phyloP scores from a whole-genome alignment of 257 asterid species.

The Scutellaria barbata region DNA sequence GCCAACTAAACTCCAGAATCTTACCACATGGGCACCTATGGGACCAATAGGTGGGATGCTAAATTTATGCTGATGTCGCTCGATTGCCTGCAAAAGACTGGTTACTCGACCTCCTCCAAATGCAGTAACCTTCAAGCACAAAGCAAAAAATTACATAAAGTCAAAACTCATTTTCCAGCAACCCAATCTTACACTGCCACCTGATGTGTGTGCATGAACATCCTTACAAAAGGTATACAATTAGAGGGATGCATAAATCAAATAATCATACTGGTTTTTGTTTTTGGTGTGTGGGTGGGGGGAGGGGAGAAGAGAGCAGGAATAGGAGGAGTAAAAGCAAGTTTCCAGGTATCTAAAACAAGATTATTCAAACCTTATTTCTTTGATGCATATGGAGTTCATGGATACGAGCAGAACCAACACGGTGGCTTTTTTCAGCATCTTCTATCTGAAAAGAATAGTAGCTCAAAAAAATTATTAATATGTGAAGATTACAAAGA shows the following conservation, averaged over 20 bases:
- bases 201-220: background rate
- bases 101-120: slow-evolving; percentile 82
- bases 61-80: slow-evolving; percentile 71
- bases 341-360: background rate
- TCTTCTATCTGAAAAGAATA: slow-evolving; percentile 66
- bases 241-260: background rate
- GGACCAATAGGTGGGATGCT: slow-evolving; percentile 92
- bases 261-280: background rate
- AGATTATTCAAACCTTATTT: slow-evolving; percentile 58
- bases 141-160: slow-evolving; percentile 25
- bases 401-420: slow-evolving; percentile 50
- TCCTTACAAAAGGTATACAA: background rate
- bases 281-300: background rate
- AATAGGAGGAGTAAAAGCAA: background rate
- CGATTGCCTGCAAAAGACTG: slow-evolving; percentile 72
- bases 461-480: slow-evolving; percentile 22
- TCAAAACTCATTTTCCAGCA: slow-evolving; percentile 20
- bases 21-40: slow-evolving; percentile 93
- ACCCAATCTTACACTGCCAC: background rate
- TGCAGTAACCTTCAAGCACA: slow-evolving; percentile 73
- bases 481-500: slow-evolving; percentile 20
- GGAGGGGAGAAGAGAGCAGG: background rate
- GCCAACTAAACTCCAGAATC: slow-evolving; percentile 25
- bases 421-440: slow-evolving; percentile 50
- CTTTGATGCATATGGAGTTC: slow-evolving; percentile 67